These are phyloP conservation scores for Styphnolobium japonicum DNA, from an alignment of 306 rosid species.

Conservation along the genomic window DNA sequence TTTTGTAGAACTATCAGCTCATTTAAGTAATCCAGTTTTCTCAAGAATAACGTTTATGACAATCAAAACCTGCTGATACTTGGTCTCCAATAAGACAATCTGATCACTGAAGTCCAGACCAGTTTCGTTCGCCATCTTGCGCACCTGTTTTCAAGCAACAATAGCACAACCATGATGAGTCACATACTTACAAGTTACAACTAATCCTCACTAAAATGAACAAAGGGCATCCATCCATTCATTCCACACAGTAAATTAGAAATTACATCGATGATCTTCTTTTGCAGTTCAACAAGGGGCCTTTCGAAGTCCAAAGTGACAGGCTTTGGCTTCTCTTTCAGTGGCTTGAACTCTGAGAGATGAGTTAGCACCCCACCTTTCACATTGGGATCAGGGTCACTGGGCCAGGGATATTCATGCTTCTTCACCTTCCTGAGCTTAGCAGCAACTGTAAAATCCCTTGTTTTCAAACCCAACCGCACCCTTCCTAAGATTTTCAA, in stretches of 20 bases:
- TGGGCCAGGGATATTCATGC: slow-evolving; percentile 88
- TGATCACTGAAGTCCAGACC: slow-evolving; percentile 93
- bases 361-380: slow-evolving; percentile 70
- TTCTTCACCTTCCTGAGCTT: slow-evolving; percentile 76
- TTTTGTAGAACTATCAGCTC: not conserved
- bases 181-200: not conserved
- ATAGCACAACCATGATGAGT: slow-evolving; percentile 3
- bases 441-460: slow-evolving; percentile 53
- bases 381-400: slow-evolving; percentile 80
- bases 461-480: slow-evolving; percentile 46
- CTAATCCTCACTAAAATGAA: not conserved
- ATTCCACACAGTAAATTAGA: not conserved
- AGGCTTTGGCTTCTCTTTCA: slow-evolving; percentile 69
- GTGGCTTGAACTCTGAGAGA: slow-evolving; percentile 80
- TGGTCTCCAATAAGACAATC: slow-evolving; percentile 64
- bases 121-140: slow-evolving; percentile 83
- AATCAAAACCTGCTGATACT: slow-evolving; percentile 73
- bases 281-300: slow-evolving; percentile 74
- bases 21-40: slow-evolving; percentile 8
- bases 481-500: slow-evolving; percentile 62
- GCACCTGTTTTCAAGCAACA: slow-evolving; percentile 52
- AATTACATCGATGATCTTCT: slow-evolving; percentile 81
- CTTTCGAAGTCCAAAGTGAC: slow-evolving; percentile 78
- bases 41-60: slow-evolving; percentile 7
- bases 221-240: too few relatives aligned